Evolutionary conservation across 495 filamentous ascomycete genomes (phyloP).

Genomic region (Xylaria castorea): DNA sequence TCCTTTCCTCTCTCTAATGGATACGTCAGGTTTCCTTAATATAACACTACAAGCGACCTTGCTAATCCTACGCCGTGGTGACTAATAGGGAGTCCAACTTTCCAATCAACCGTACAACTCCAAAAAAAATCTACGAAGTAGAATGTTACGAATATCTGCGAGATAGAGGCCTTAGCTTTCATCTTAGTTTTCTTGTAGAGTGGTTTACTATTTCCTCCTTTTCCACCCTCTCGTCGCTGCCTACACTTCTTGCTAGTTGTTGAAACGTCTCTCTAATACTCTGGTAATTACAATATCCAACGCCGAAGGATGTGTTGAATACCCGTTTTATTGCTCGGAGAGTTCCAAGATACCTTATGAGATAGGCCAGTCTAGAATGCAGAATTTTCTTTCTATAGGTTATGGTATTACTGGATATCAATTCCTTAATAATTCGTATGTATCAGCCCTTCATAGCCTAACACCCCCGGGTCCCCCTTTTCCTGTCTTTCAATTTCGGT

Average conservation of each 20-base stretch:
- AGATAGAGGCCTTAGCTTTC: neutral
- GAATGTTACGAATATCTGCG: neutral
- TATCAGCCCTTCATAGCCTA: too few species aligned
- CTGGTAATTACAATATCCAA: too few species aligned
- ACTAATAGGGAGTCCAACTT: neutral
- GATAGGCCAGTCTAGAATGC: too few species aligned
- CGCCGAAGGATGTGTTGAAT: too few species aligned
- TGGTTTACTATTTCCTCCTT: neutral
- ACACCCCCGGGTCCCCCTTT: too few species aligned
- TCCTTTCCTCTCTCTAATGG: neutral
- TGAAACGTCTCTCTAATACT: neutral
- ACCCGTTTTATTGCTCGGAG: too few species aligned
- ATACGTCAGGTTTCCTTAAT: neutral
- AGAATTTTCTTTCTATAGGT: too few species aligned
- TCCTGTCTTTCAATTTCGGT: too few species aligned
- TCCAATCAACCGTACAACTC: neutral
- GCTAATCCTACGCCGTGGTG: neutral
- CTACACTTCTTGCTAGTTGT: neutral
- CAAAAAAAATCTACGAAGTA: neutral
- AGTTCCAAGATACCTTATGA: too few species aligned
- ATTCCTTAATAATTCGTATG: too few species aligned
- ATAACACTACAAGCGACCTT: neutral
- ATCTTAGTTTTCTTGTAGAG: neutral
- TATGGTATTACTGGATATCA: too few species aligned
- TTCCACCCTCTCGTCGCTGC: neutral